Percentiles rank a stretch among this genome's conserved stretches.
Conservation (phyloP, 1,284 basidiomycete genomes). For the Puccinia horiana region DNA sequence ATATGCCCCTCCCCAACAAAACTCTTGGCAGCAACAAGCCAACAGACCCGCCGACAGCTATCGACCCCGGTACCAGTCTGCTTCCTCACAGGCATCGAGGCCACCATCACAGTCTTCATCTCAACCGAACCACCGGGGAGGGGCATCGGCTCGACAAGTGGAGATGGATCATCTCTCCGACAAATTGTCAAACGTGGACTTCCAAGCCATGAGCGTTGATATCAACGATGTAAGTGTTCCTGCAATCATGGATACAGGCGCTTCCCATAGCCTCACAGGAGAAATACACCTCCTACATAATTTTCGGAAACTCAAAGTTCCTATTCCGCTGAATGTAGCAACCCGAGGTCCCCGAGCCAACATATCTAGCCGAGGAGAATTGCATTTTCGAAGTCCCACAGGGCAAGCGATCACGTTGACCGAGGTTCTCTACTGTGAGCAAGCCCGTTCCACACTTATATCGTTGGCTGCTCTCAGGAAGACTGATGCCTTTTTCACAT, state of each 20-base stretch:
- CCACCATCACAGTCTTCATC: too few relatives aligned
- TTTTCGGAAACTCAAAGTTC: neutral
- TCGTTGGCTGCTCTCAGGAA: neutral
- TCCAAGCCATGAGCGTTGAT: neutral
- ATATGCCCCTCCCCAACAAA: too few relatives aligned
- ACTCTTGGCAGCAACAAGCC: too few relatives aligned
- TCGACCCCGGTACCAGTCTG: too few relatives aligned
- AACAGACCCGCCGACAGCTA: too few relatives aligned
- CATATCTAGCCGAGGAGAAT: too few relatives aligned
- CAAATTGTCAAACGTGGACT: conserved; percentile 4
- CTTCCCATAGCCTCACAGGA: neutral
- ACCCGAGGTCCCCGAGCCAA: neutral
- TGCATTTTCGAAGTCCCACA: neutral
- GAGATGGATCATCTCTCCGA: too few relatives aligned
- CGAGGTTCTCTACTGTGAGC: neutral
- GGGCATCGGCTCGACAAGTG: too few relatives aligned
- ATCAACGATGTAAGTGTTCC: neutral
- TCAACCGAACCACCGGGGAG: too few relatives aligned
- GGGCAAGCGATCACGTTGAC: neutral
- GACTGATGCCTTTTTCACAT: too few relatives aligned
- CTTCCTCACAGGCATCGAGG: neutral
- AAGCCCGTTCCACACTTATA: neutral
- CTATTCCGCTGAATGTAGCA: conserved; percentile 13
- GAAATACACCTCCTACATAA: neutral
- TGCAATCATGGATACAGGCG: neutral